Evolutionary conservation across 169 alveolate genomes (phyloP), one percentile per base, ranked within the genome.

Genomic region (Plasmodium malariae): DNA sequence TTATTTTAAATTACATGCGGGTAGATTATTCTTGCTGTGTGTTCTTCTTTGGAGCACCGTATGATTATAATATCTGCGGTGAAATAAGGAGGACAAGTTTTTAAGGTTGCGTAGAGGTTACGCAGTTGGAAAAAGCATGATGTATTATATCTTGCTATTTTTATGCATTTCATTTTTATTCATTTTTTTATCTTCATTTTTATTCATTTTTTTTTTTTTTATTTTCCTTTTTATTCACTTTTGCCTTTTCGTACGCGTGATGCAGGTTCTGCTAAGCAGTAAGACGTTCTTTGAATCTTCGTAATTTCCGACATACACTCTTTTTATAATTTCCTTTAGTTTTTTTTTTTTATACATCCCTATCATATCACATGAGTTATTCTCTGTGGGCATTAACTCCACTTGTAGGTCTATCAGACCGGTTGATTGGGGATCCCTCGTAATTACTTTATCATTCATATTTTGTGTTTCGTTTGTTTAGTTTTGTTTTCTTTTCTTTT

Each of bases 1-100:
- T 48, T 14, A 14, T 48, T 68, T 69, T 78, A n/a, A n/a, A n/a
- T n/a, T 78, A 78, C 89, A 63, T 78, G 89, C 6, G 89, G 89
- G 36, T 43, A 63, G 34, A 62, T 55, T 4, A 78, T 62, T 37
- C 89, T 62, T 11, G 89, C 71, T n/a, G 48, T 62, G 24, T 78
- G 51, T 45, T 55, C 43, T 34, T 78, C 89, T 49, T 78, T 51
- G 24, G 63, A 62, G 12, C 55, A 78, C 26, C 89, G 60, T 48
- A 78, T 37, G 54, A 78, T 63, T 11, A 78, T 40, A 54, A 78
- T 63, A 51, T 78, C 89, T 78, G 40, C 26, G 26, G 36, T 59
- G 37, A n/a, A n/a, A n/a, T n/a, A 55, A 55, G 17, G 26, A 55
- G 19, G 4, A 55, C 2, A 17, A 7, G 65, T 55, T 21, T 21